Conservation (phyloP, 2,329 filamentous ascomycete genomes). For the Thielaviopsis musarum region DNA sequence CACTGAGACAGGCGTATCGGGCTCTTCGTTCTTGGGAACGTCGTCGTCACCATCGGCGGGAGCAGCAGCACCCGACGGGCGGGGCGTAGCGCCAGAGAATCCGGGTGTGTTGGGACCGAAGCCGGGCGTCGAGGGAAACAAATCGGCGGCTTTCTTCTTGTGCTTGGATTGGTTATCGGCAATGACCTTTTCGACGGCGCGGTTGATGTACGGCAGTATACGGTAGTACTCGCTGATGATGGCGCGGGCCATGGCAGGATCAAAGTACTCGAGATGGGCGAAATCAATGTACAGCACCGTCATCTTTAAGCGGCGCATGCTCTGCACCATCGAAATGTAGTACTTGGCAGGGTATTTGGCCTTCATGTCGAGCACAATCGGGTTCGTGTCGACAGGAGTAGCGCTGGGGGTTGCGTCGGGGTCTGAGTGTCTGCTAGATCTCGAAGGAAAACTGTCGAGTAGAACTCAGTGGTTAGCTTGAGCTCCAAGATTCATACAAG, state of each 20-base stretch:
- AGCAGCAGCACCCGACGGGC: constrained; percentile 4
- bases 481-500: neutral
- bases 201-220: constrained; percentile 79
- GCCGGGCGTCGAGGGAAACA: constrained; percentile 9
- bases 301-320: constrained; percentile 55
- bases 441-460: constrained; percentile 40
- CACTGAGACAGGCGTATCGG: constrained; percentile 85
- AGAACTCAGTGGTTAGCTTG: neutral
- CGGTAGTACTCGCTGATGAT: constrained; percentile 88
- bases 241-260: constrained; percentile 68
- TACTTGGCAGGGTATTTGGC: constrained; percentile 48
- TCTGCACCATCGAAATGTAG: constrained; percentile 70
- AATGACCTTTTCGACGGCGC: constrained; percentile 28
- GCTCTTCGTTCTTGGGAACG: constrained; percentile 41
- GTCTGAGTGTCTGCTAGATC: neutral
- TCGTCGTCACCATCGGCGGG: constrained; percentile 2
- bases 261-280: constrained; percentile 62
- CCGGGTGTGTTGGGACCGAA: constrained; percentile 9
- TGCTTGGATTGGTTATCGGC: constrained; percentile 4
- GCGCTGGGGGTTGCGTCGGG: neutral
- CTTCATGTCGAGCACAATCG: constrained; percentile 7
- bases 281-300: constrained; percentile 80
- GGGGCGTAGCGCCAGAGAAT: constrained; percentile 10
- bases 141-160: constrained; percentile 4
- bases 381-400: constrained; percentile 5